Base-by-base conservation (phyloP, 805 yeast species). In the Zygosaccharomyces siamensis region DNA sequence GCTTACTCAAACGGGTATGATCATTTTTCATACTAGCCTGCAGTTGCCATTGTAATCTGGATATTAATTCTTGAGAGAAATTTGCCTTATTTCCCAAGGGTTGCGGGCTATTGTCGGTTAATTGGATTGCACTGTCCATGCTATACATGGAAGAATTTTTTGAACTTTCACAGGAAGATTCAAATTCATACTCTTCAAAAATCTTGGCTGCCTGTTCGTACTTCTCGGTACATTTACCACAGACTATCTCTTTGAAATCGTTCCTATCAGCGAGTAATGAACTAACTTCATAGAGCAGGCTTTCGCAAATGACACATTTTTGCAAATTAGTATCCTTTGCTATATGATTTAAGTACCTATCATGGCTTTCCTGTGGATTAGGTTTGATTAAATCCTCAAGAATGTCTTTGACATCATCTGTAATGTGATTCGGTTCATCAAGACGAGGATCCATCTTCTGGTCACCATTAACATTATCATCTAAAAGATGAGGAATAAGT, bases 241-340 rank as follows among this genome's bases (percentile, higher is more conserved):
- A 83, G 0, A 83, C 83, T 50, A 83, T 75, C 57, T 83, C 87
- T 36, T 72, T 70, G 56, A 64, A 75, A 37, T 58, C 58, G 28
- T 56, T 53, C 21, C 57, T 52, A 12, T 49, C 49, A 4, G 48
- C 43, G 2, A 60, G 24, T 16, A 58, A 44, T 7, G 56, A 54
- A 52, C 84, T 69, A 63, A 81, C 55, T 49, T 84, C 89, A 61
- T 83, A 84, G 26, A 84, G 62, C 12, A 89, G 86, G 46, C 75
- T 77, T 33, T 83, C 87, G 63, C 92, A 84, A 10, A 84, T 68
- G n/a, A 82, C 79, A 60, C 92, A 84, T 40, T 62, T 64, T 43
- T 66, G 69, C 42, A 73, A 46, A 2, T 60, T 54, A 0, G 62
- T 45, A 18, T 48, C 48, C 20, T 53, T 44, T 12, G 53, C 46